Conservation (phyloP, 345 rosid genomes). For the Acer yangbiense region DNA sequence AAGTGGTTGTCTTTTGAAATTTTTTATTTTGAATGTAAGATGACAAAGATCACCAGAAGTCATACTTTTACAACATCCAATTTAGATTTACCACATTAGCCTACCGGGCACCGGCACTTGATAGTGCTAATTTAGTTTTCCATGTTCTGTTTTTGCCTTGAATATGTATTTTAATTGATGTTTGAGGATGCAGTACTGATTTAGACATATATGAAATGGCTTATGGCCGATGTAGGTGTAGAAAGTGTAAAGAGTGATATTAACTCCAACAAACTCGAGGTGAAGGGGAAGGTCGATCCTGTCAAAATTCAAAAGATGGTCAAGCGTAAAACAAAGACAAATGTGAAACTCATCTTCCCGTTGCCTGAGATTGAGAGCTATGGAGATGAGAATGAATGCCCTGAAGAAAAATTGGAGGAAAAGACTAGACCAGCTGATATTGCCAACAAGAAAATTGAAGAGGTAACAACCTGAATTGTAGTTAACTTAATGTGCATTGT, state of each 20-base stretch:
- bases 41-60: background rate
- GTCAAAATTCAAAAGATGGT: background rate
- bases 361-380: background rate
- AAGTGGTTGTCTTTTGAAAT: background rate
- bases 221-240: conserved; percentile 9
- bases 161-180: background rate
- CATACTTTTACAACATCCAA: background rate
- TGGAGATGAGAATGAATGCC: background rate
- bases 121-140: background rate
- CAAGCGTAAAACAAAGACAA: background rate
- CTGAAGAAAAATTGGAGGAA: background rate
- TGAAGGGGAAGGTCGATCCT: conserved; percentile 16
- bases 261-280: conserved; percentile 2
- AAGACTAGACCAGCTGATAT: background rate
- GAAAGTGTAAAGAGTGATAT: background rate
- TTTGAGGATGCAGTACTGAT: background rate
- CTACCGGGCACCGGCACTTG: no score
- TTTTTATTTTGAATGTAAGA: background rate
- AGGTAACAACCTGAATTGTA: background rate
- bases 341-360: conserved; percentile 10
- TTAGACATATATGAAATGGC: background rate
- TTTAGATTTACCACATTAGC: background rate
- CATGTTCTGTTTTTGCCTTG: background rate
- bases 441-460: conserved; percentile 1
- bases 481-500: background rate